Percentiles rank a stretch among this genome's conserved stretches.
These are phyloP conservation scores for Aspergillus oerlinghausenensis DNA, from an alignment of 2,329 filamentous ascomycete species.

Conservation along the genomic window DNA sequence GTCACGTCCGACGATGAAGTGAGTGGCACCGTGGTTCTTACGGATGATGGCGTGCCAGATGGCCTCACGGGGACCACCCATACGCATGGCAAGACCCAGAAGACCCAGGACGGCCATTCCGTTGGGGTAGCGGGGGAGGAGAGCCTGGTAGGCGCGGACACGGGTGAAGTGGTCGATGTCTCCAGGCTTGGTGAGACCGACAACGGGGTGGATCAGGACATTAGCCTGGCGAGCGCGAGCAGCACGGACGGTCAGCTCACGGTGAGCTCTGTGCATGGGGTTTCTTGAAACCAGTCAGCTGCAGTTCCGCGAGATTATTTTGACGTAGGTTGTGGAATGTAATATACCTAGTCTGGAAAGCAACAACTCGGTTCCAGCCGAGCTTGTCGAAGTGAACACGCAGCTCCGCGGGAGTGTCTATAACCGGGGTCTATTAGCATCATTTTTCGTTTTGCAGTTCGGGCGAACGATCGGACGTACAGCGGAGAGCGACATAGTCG, in stretches of 20 bases:
- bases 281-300: constrained; percentile 52
- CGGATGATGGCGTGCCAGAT: constrained; percentile 99
- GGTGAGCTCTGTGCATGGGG: constrained; percentile 98
- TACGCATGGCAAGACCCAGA: constrained; percentile 94
- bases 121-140: constrained; percentile 94
- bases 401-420: constrained; percentile 88
- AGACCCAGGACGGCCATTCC: constrained; percentile 97
- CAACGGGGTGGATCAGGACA: constrained; percentile 97
- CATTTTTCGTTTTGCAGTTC: background rate
- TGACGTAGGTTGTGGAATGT: background rate
- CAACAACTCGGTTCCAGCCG: constrained; percentile 94
- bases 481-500: constrained; percentile 95
- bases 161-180: constrained; percentile 99
- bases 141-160: constrained; percentile 96
- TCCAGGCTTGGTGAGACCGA: constrained; percentile 96
- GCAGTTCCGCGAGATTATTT: background rate
- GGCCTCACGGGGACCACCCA: constrained; percentile 96
- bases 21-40: constrained; percentile 98
- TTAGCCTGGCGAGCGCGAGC: constrained; percentile 95
- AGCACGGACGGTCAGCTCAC: constrained; percentile 94
- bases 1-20: constrained; percentile 98
- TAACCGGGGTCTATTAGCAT: constrained; percentile 2
- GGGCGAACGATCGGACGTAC: constrained; percentile 47
- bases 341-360: constrained; percentile 77
- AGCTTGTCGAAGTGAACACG: constrained; percentile 98